These are phyloP conservation scores for Trametopsis cervina DNA, from an alignment of 768 basidiomycete species.

Conservation along the genomic window DNA sequence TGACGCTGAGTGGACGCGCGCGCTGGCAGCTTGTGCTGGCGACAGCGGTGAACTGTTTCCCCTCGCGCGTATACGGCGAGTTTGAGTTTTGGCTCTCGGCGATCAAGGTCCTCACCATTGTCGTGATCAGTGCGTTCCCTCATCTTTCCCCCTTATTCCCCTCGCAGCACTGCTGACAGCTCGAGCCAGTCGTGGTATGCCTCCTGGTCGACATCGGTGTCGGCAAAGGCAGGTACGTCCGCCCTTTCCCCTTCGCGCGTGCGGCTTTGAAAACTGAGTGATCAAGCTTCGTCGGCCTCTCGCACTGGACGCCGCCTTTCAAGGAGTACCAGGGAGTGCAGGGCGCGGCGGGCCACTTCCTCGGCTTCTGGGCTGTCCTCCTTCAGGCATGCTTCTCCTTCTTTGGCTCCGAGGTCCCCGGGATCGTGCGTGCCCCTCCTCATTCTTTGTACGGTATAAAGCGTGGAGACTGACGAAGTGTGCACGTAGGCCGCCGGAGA, in stretches of 20 bases:
- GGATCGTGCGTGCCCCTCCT: slow-evolving; percentile 18
- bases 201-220: slow-evolving; percentile 21
- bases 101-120: slow-evolving; percentile 25
- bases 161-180: slow-evolving; percentile 1
- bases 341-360: slow-evolving; percentile 29
- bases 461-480: not conserved
- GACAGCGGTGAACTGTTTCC: slow-evolving; percentile 19
- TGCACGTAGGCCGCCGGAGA: slow-evolving; percentile 21
- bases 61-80: slow-evolving; percentile 21
- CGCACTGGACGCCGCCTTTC: slow-evolving; percentile 19
- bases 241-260: not conserved
- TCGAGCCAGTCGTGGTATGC: slow-evolving; percentile 14
- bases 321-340: slow-evolving; percentile 21
- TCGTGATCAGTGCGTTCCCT: slow-evolving; percentile 22
- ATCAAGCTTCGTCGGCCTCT: slow-evolving; percentile 15
- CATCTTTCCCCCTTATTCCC: slow-evolving; percentile 26
- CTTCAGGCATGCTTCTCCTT: slow-evolving; percentile 31
- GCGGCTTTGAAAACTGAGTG: not conserved
- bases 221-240: slow-evolving; percentile 10
- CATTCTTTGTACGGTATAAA: too few species aligned
- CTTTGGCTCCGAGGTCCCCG: slow-evolving; percentile 30
- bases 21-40: slow-evolving; percentile 21
- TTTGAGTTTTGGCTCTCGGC: slow-evolving; percentile 27
- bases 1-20: too few species aligned
- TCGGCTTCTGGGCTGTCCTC: slow-evolving; percentile 25